Evolutionary conservation across 495 filamentous ascomycete genomes (phyloP), one percentile per base, ranked within the genome.

Genomic region (Penicillium nucicola): DNA sequence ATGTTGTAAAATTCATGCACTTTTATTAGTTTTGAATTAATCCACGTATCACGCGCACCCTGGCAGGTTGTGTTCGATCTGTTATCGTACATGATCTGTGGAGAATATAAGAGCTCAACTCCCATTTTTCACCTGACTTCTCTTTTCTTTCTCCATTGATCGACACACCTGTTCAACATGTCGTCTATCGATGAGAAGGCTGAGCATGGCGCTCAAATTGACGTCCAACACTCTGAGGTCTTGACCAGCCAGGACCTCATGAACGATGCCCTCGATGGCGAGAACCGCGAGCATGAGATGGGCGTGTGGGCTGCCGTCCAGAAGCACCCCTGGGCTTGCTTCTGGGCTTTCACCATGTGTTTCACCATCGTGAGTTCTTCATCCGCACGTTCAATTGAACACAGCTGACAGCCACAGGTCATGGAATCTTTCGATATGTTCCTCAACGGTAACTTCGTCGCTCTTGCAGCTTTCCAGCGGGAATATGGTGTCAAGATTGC

Each of bases 261-360:
- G 58, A 57, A 62, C 15, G 67, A 70, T 56, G 69, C 69, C 48
- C 62, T 67, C 20, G 59, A 59, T 22, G 69, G 56, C 32, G 67
- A 68, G 53, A 52, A 63, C 32, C 57, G 30, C 28, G 69, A 72
- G 45, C 61, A 62, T 52, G 32, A 60, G 22, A 65, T 64, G 65
- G 57, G 63, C 12, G 50, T 58, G 2, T 61, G 64, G 54, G 51
- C 55, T 34, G 56, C 65, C 13, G 65, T 69, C 42, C 71, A 66
- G 51, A 61, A 60, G 8, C 77, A 78, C 56, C 77, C 76, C 22
- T 73, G 72, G 54, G 77, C 77, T 44, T 69, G 74, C 37, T 66
- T 60, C 14, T 80, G 75, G 75, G 70, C 66, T 4, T 73, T 73
- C 52, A 59, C 54, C 44, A 66, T 73, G 60, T 73, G 67, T 28